Base-by-base conservation (phyloP, 1,139 yeast genomes). In the Scheffersomyces titani region DNA sequence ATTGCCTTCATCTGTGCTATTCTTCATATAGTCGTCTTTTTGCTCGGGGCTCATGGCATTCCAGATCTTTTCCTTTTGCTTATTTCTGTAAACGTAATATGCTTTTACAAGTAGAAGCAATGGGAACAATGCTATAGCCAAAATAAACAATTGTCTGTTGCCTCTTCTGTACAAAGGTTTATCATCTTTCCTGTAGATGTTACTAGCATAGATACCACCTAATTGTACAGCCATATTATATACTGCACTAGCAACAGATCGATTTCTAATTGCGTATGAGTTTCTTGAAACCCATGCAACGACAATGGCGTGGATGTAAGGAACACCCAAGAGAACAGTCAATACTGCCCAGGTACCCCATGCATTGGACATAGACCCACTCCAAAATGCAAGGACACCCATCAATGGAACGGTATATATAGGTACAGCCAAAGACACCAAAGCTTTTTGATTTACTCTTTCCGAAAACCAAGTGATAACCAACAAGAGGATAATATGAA, bases 61-160 rank as follows among this genome's bases (percentile, higher is more conserved):
- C 91, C 91, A 87, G 11, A 64, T 66, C 54, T 58, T 67, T 3
- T 73, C 82, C 54, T 81, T 81, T 36, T 65, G 66, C n/a, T 67
- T 69, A 67, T 88, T 87, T 59, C 84, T 72, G 68, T 72, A 73
- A 1, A 68, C 66, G 59, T 84, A 88, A 62, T 81, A 86, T 49
- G 47, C 24, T n/a, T 62, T 53, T 1, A 62, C 62, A 40, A 57
- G 36, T 6, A 62, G 11, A 48, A 62, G 57, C 11, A 56, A 49
- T 1, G 55, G 63, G 18, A 63, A 50, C 2, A 60, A 55, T 2
- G 61, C 61, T 13, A 61, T 54, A 5, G 64, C 55, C 11, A 63
- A 49, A 3, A 58, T 60, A 49, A 62, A 57, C 57, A 63, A 61
- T 19, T 57, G 55, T 1, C 47, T 48, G 22, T 63, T 63, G 7